Conservation (phyloP, 495 filamentous ascomycete species). For the Talaromyces ruber region DNA sequence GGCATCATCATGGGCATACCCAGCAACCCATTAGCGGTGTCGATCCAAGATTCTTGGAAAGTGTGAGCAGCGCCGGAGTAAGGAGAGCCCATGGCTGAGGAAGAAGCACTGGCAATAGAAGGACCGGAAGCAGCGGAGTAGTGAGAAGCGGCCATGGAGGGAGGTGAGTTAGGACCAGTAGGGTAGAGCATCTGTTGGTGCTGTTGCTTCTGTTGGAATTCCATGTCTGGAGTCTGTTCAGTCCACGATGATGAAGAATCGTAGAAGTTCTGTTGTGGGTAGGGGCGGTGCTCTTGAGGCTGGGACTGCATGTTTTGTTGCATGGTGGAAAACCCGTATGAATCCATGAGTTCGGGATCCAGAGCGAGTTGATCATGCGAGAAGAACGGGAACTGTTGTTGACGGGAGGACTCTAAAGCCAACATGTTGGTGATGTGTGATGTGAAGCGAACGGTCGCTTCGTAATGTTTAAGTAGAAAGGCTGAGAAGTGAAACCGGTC, state of each 20-base stretch:
- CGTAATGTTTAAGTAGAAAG: background rate
- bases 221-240: slow-evolving; percentile 14
- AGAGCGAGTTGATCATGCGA: slow-evolving; percentile 21
- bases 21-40: slow-evolving; percentile 48
- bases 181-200: slow-evolving; percentile 24
- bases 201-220: slow-evolving; percentile 8
- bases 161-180: slow-evolving; percentile 29
- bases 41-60: slow-evolving; percentile 52
- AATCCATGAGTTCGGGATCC: slow-evolving; percentile 26
- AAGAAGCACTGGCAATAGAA: slow-evolving; percentile 61
- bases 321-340: slow-evolving; percentile 21
- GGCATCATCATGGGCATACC: slow-evolving; percentile 59
- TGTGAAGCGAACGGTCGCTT: background rate
- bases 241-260: slow-evolving; percentile 17
- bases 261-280: slow-evolving; percentile 20
- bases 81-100: slow-evolving; percentile 76
- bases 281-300: slow-evolving; percentile 13
- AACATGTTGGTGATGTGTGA: slow-evolving; percentile 21
- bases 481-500: background rate
- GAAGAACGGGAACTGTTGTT: slow-evolving; percentile 25
- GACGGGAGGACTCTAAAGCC: slow-evolving; percentile 23
- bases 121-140: slow-evolving; percentile 57
- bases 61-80: slow-evolving; percentile 55
- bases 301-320: slow-evolving; percentile 19
- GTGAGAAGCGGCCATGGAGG: slow-evolving; percentile 20